Base-by-base conservation (phyloP, 2,329 filamentous ascomycete genomes). In the Alternaria sp. region DNA sequence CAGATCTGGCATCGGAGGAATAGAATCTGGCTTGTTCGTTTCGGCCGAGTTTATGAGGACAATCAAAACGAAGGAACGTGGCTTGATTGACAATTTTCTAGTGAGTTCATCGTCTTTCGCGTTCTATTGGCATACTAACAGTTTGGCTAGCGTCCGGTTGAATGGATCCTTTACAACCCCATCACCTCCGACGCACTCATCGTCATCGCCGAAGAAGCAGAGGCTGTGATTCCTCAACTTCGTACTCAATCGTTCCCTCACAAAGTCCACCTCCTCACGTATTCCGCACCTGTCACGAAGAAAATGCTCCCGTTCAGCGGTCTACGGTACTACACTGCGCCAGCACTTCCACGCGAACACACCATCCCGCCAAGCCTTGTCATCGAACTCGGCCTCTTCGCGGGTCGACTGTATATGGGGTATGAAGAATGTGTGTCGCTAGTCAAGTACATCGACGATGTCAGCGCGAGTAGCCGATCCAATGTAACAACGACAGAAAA, bases 191-290 rank as follows among this genome's bases (percentile, higher is more conserved):
- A 79, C 0, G 87, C 83, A 0, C 63, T 90, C 0, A 72, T 90
- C 2, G 65, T 90, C 2, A 86, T 86, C 25, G 84, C 87, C 0
- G 87, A 90, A 65, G 88, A 91, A 68, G 86, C 82, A 0, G 87
- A 90, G 62, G 45, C 68, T 0, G 57, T 89, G 0, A 79, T 90
- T 4, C 78, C 80, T 0, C 59, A 78, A 1, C 64, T 88, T 45
- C 70, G 69, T 45, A 12, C 10, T 27, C 48, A 58, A 9, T 18
- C 48, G 0, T 11, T 18, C 0, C 40, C 49, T 11, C 27, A 27
- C 48, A 46, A 54, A 36, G 50, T 59, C 0, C 79, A 84, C 54
- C 75, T 90, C 0, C 62, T 89, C 0, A 76, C 80, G 0, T 90
- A 90, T 59, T 81, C 87, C 0, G 83, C 87, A 0, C 85, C 88